Conservation (phyloP, 2,329 filamentous ascomycete genomes). For the Hypoxylon sp. region DNA sequence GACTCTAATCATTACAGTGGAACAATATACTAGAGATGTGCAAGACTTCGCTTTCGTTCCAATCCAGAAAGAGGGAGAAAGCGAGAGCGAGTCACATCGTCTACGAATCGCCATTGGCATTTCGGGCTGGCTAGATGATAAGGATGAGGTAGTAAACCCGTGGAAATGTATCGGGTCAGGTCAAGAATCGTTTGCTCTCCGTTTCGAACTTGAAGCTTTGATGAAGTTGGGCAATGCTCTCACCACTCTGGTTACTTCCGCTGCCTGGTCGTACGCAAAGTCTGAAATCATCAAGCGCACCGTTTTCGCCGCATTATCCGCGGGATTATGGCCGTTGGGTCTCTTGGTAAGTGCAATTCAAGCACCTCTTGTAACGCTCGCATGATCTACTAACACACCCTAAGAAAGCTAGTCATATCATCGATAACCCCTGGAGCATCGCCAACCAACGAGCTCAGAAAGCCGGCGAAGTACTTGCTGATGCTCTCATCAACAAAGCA, state of each 20-base stretch:
- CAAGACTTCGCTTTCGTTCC: conserved; percentile 90
- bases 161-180: conserved; percentile 77
- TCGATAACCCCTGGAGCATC: conserved; percentile 84
- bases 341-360: conserved; percentile 53
- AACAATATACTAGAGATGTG: conserved; percentile 83
- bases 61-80: conserved; percentile 59
- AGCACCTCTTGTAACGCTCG: no score
- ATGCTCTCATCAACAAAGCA: conserved; percentile 82
- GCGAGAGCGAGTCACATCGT: conserved; percentile 63
- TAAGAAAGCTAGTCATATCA: conserved; percentile 71
- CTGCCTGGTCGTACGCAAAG: conserved; percentile 80
- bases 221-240: conserved; percentile 82
- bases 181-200: conserved; percentile 82
- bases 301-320: conserved; percentile 64
- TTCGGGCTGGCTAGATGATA: conserved; percentile 80
- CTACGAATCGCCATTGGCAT: conserved; percentile 83
- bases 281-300: conserved; percentile 59
- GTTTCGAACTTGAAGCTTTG: conserved; percentile 83
- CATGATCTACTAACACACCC: conserved; percentile 1
- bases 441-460: conserved; percentile 83
- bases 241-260: conserved; percentile 78
- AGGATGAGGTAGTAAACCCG: conserved; percentile 75
- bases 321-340: conserved; percentile 68
- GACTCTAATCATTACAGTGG: conserved; percentile 57
- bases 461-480: conserved; percentile 74